Conservation (phyloP, 768 basidiomycete genomes). For the Mycena vitilis region DNA sequence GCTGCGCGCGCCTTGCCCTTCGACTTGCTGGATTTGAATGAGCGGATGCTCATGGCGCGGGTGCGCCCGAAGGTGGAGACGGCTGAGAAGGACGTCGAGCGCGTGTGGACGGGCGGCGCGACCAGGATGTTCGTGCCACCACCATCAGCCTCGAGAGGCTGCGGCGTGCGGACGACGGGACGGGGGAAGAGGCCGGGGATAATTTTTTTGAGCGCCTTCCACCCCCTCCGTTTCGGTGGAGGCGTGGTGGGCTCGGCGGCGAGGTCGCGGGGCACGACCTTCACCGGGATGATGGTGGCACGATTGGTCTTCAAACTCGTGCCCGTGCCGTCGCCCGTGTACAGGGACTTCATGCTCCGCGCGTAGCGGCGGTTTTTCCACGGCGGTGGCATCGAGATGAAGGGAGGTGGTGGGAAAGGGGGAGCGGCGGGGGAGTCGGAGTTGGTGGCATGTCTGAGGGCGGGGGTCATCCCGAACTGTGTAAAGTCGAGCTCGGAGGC, state of each 20-base stretch:
- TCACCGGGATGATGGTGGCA: background rate
- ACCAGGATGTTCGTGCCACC: background rate
- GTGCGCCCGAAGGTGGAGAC: background rate
- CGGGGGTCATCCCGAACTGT: background rate
- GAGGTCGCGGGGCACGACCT: background rate
- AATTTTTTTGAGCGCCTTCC: conserved; percentile 4
- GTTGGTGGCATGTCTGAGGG: background rate
- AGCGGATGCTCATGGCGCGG: conserved; percentile 21
- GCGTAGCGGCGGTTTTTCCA: conserved; percentile 14
- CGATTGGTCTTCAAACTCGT: conserved; percentile 15
- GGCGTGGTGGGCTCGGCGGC: background rate
- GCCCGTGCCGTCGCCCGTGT: conserved; percentile 7
- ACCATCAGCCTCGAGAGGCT: background rate
- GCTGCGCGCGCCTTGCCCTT: background rate
- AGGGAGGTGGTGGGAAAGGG: background rate
- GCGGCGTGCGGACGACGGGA: background rate
- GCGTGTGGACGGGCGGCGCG: background rate
- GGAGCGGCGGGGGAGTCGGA: background rate
- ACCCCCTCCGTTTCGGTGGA: background rate
- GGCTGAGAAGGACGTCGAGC: background rate
- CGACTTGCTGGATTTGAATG: conserved; percentile 14
- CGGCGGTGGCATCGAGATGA: background rate
- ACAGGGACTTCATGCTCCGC: conserved; percentile 1
- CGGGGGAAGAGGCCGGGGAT: conserved; percentile 21
- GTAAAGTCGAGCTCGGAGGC: background rate